Percentiles rank a stretch among this genome's conserved stretches.
phyloP scores from a whole-genome alignment of 768 basidiomycete genomes.

The Lactarius evosmus region DNA sequence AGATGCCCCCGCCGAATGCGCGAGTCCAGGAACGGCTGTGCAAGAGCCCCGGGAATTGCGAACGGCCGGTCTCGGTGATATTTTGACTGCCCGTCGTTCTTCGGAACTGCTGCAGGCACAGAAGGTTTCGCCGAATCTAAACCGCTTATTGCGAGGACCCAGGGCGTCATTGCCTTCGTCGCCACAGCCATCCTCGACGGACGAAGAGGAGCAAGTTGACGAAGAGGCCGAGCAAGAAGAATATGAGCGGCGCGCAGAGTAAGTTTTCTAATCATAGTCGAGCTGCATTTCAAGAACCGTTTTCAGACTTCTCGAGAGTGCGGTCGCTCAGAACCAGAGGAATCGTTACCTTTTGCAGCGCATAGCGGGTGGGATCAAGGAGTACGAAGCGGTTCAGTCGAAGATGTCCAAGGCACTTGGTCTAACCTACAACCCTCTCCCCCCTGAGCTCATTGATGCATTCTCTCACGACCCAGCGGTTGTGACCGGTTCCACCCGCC shows the following conservation, averaged over 20 bases:
- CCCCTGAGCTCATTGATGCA: conserved; percentile 67
- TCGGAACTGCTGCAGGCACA: not conserved
- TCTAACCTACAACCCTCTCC: conserved; percentile 47
- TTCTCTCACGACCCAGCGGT: conserved; percentile 75
- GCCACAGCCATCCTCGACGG: conserved; percentile 24
- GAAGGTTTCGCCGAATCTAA: not conserved
- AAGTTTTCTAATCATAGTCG: conserved; percentile 30
- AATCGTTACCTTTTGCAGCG: conserved; percentile 68
- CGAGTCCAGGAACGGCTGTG: conserved; percentile 7
- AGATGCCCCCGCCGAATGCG: not conserved
- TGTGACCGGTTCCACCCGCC: conserved; percentile 63
- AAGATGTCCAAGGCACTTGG: conserved; percentile 48
- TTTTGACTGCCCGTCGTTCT: not conserved
- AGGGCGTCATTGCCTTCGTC: conserved; percentile 39
- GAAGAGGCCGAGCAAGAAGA: conserved; percentile 49
- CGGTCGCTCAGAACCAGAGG: conserved; percentile 58
- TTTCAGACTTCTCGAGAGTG: conserved; percentile 57
- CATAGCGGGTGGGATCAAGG: conserved; percentile 57
- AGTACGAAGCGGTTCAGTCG: conserved; percentile 62
- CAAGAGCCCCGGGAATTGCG: not conserved
- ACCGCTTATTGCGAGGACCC: conserved; percentile 26
- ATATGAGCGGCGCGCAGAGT: conserved; percentile 59
- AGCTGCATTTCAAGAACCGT: conserved; percentile 15
- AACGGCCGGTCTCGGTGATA: conserved; percentile 5
- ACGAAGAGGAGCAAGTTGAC: conserved; percentile 41